Conservation (phyloP, 805 yeast genomes). For the Blastobotrys americana region DNA sequence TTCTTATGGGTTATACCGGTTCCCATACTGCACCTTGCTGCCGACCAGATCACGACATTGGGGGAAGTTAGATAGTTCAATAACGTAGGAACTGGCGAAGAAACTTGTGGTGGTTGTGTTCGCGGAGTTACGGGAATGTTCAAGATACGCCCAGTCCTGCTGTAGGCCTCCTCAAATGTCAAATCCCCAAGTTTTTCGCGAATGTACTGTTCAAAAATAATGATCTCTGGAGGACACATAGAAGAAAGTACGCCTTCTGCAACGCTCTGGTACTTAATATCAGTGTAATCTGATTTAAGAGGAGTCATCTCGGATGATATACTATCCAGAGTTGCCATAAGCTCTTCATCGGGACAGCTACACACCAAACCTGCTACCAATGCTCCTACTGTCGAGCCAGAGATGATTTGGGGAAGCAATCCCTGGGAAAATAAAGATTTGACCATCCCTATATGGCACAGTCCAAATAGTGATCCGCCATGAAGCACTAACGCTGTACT, state of each 20-base stretch:
- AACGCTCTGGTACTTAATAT: conserved; percentile 36
- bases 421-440: conserved; percentile 71
- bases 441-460: conserved; percentile 90
- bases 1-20: conserved; percentile 55
- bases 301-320: conserved; percentile 23
- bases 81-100: conserved; percentile 29
- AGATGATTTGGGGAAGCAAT: conserved; percentile 73
- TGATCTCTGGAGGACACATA: conserved; percentile 82
- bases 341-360: conserved; percentile 58
- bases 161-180: conserved; percentile 91
- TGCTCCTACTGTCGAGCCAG: conserved; percentile 93
- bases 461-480: conserved; percentile 92
- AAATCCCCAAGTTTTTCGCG: conserved; percentile 65
- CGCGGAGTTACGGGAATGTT: conserved; percentile 84
- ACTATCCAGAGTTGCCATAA: conserved; percentile 37
- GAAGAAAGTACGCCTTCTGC: conserved; percentile 68
- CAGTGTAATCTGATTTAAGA: conserved; percentile 16
- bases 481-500: conserved; percentile 84
- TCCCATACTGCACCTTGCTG: conserved; percentile 69
- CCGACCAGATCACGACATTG: conserved; percentile 82
- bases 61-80: conserved; percentile 91
- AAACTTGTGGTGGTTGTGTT: conserved; percentile 30
- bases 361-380: conserved; percentile 84
- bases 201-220: conserved; percentile 72
- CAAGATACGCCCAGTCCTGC: conserved; percentile 66